Conservation (phyloP, 2,329 filamentous ascomycete species). For the Neocatenulostroma microsporum region DNA sequence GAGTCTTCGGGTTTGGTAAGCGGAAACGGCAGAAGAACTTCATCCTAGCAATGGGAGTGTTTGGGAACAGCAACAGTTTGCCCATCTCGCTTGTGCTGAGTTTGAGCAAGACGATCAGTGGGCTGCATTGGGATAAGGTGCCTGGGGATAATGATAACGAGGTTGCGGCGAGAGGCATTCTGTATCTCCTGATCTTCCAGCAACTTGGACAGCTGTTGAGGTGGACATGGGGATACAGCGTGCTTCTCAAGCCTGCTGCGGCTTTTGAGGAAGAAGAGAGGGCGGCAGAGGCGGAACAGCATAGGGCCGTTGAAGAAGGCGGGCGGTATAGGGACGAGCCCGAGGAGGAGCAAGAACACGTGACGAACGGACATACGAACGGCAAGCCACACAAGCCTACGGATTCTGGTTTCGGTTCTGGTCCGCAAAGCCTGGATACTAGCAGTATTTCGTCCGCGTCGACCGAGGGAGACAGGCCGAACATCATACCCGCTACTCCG, state of each 20-base stretch:
- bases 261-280: conserved; percentile 59
- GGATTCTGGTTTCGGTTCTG: conserved; percentile 42
- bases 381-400: conserved; percentile 12
- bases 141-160: conserved; percentile 92
- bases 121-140: conserved; percentile 87
- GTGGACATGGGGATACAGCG: conserved; percentile 98
- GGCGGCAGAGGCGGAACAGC: conserved; percentile 46
- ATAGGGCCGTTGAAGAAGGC: conserved; percentile 35
- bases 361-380: conserved; percentile 19
- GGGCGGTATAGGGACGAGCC: conserved; percentile 51
- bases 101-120: conserved; percentile 81
- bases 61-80: conserved; percentile 96
- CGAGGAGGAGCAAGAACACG: conserved; percentile 33
- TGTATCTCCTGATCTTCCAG: conserved; percentile 95
- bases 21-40: conserved; percentile 80
- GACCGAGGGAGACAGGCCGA: conserved; percentile 24
- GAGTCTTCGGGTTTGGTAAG: conserved; percentile 60
- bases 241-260: conserved; percentile 79
- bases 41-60: conserved; percentile 92
- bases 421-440: conserved; percentile 37
- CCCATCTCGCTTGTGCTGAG: conserved; percentile 95
- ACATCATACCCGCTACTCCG: conserved; percentile 35
- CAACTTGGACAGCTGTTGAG: conserved; percentile 90
- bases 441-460: conserved; percentile 17
- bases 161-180: conserved; percentile 83